Evolutionary conservation across 1,284 basidiomycete genomes (phyloP).

Genomic region (Apiotrichum veenhuisii): DNA sequence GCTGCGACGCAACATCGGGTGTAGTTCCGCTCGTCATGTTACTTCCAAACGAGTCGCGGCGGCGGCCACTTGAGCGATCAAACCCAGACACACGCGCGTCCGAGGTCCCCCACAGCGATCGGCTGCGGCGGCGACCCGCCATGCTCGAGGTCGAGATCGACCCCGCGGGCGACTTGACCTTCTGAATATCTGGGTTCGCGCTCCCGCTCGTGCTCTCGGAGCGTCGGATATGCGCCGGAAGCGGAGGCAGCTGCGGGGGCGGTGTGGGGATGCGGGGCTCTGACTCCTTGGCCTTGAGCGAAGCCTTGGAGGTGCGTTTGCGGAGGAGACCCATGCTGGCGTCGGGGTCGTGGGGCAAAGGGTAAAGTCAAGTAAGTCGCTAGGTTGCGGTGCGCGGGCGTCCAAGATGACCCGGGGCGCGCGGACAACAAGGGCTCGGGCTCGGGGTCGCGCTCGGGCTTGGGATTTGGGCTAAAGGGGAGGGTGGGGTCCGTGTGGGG

Average conservation of each 20-base stretch:
- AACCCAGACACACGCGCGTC: background rate
- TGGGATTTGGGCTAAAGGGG: conserved; percentile 1
- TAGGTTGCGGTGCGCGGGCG: too few species aligned
- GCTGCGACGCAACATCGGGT: conserved; percentile 20
- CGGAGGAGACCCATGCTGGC: conserved; percentile 19
- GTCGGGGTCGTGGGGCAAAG: background rate
- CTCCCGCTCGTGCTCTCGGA: conserved; percentile 1
- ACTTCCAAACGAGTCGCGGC: conserved; percentile 6
- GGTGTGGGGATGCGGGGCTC: conserved; percentile 11
- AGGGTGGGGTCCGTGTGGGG: background rate
- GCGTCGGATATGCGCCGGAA: conserved; percentile 17
- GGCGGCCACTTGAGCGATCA: background rate
- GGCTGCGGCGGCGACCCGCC: background rate
- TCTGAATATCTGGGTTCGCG: too few species aligned
- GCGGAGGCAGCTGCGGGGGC: conserved; percentile 20
- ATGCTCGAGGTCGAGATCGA: background rate
- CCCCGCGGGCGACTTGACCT: background rate
- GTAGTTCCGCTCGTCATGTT: background rate
- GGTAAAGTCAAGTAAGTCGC: too few species aligned
- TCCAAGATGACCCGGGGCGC: too few species aligned
- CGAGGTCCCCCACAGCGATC: conserved; percentile 1
- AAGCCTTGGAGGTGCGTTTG: conserved; percentile 15
- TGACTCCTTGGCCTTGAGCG: conserved; percentile 13
- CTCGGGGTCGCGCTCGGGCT: too few species aligned
- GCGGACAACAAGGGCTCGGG: too few species aligned